Conservation (phyloP, 2,329 filamentous ascomycete species). For the Sphaerulina populicola region DNA sequence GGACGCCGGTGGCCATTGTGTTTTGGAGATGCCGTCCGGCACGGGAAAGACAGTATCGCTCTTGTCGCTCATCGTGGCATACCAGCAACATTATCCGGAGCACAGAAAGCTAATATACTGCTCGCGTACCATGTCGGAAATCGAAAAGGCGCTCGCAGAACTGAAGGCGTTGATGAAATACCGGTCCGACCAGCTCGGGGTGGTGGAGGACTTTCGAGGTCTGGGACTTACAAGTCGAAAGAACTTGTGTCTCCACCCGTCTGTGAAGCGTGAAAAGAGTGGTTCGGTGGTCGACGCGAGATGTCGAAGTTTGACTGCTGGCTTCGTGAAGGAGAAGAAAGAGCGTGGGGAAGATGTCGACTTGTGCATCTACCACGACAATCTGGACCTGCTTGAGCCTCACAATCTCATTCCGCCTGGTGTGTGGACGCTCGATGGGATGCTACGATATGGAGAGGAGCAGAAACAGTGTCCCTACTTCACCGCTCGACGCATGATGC, state of each 20-base stretch:
- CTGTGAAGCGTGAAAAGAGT: constrained; percentile 92
- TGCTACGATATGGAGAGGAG: constrained; percentile 83
- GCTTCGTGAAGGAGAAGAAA: constrained; percentile 97
- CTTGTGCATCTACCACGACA: constrained; percentile 95
- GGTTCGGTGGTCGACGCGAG: constrained; percentile 89
- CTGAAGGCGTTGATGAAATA: constrained; percentile 93
- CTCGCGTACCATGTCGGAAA: constrained; percentile 99
- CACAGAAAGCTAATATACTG: constrained; percentile 97
- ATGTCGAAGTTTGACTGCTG: constrained; percentile 88
- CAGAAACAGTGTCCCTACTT: constrained; percentile 98
- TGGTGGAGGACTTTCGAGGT: constrained; percentile 85
- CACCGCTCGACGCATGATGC: constrained; percentile 94
- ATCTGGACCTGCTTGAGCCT: constrained; percentile 86
- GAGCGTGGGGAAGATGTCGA: constrained; percentile 90
- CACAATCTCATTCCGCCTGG: constrained; percentile 91
- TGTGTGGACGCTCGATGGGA: constrained; percentile 87
- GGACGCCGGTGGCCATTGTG: constrained; percentile 88
- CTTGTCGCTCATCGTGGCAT: constrained; percentile 89
- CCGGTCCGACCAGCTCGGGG: constrained; percentile 76
- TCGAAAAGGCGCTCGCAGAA: constrained; percentile 92
- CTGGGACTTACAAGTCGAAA: constrained; percentile 92
- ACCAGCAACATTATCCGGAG: constrained; percentile 88
- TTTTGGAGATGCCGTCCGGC: constrained; percentile 97
- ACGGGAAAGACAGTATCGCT: constrained; percentile 96
- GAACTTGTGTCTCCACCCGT: constrained; percentile 92